These are phyloP conservation scores for Pseudogymnoascus destructans DNA, from an alignment of 2,329 filamentous ascomycete genomes.

Conservation along the genomic window DNA sequence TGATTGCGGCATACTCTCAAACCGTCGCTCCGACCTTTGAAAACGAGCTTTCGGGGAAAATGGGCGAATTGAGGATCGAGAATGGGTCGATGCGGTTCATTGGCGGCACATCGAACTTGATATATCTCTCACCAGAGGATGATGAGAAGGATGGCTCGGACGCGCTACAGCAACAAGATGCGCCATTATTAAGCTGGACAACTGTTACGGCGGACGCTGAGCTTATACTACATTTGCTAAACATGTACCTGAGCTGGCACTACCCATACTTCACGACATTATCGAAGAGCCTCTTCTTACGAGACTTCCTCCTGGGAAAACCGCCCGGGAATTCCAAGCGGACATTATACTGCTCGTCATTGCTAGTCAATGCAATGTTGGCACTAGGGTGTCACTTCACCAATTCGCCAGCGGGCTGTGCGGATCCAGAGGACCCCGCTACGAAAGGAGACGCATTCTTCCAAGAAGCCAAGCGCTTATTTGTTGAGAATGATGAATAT, in stretches of 20 bases:
- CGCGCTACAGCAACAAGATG: conserved; percentile 33
- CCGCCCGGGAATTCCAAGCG: conserved; percentile 37
- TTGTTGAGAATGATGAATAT: conserved; percentile 85
- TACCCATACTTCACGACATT: conserved; percentile 92
- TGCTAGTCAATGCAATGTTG: conserved; percentile 89
- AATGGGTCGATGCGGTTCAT: conserved; percentile 84
- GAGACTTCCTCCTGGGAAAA: conserved; percentile 66
- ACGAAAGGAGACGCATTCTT: conserved; percentile 96
- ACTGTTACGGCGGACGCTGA: conserved; percentile 67
- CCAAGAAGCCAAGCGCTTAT: conserved; percentile 76
- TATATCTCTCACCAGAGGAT: conserved; percentile 53
- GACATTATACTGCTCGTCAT: conserved; percentile 70
- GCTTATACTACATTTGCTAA: conserved; percentile 74
- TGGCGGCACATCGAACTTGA: conserved; percentile 85
- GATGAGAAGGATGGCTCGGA: conserved; percentile 22
- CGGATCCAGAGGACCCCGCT: conserved; percentile 56
- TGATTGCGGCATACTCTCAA: conserved; percentile 30
- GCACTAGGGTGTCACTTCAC: conserved; percentile 77
- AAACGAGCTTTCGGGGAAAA: conserved; percentile 75
- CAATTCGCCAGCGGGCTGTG: conserved; percentile 57
- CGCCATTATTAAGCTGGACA: conserved; percentile 78
- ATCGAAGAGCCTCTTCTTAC: conserved; percentile 73
- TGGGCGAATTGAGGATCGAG: conserved; percentile 79
- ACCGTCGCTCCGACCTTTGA: conserved; percentile 39
- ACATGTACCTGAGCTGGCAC: conserved; percentile 98